phyloP scores from a whole-genome alignment of 2,329 filamentous ascomycete genomes.

The Phoma sp. region DNA sequence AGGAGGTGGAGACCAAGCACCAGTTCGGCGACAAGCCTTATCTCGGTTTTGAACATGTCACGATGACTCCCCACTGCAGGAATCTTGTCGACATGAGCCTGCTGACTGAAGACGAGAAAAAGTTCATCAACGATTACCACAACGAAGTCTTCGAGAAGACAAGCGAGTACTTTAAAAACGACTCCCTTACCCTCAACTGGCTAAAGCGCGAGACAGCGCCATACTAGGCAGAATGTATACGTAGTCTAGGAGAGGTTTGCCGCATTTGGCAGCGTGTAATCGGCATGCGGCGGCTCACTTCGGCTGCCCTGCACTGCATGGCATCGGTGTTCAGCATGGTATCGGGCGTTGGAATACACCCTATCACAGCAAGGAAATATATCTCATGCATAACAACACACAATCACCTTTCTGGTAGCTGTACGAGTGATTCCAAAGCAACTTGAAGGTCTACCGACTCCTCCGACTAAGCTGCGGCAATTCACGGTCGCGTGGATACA shows the following conservation, averaged over 20 bases:
- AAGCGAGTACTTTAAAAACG: slow-evolving; percentile 74
- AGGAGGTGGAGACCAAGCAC: slow-evolving; percentile 84
- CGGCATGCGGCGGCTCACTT: slow-evolving; percentile 21
- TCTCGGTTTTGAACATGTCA: slow-evolving; percentile 95
- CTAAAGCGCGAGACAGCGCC: slow-evolving; percentile 84
- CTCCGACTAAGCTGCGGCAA: slow-evolving; percentile 34
- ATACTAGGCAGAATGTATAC: slow-evolving; percentile 28
- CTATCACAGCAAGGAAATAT: slow-evolving; percentile 15
- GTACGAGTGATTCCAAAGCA: slow-evolving; percentile 6
- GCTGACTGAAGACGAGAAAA: slow-evolving; percentile 75
- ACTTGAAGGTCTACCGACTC: slow-evolving; percentile 20
- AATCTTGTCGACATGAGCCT: slow-evolving; percentile 81
- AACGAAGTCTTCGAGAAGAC: slow-evolving; percentile 83
- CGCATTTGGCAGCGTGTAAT: slow-evolving; percentile 3
- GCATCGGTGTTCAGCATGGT: slow-evolving; percentile 20
- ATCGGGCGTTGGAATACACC: slow-evolving; percentile 4
- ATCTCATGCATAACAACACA: slow-evolving; percentile 3
- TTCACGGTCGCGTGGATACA: slow-evolving; percentile 26
- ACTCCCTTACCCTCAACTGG: slow-evolving; percentile 78
- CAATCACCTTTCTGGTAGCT: slow-evolving; percentile 10
- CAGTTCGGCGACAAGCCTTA: slow-evolving; percentile 94
- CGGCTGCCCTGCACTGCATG: slow-evolving; percentile 9
- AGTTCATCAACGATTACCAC: slow-evolving; percentile 90
- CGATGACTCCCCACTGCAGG: slow-evolving; percentile 92
- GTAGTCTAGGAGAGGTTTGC: background rate